Percentiles rank a stretch among this genome's conserved stretches.
Evolutionary conservation across 371 early-diverging fungal genomes (phyloP).

Genomic region (Syncephalastrum contaminatum): DNA sequence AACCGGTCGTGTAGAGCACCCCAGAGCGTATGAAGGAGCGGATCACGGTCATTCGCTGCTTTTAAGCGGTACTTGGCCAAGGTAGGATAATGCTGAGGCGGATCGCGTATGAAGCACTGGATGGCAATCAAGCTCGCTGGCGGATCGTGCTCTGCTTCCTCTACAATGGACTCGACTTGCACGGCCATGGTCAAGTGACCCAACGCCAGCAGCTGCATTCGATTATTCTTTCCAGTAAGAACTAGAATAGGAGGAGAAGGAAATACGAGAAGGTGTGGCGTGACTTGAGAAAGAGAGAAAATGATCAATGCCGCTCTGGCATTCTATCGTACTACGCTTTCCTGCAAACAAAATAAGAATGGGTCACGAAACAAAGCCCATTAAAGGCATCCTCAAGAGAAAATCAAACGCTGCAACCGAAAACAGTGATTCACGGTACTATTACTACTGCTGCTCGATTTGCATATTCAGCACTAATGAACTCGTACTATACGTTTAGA

Average conservation of each 20-base stretch:
- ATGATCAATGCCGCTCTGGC: not conserved
- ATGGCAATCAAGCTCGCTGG: constrained; percentile 15
- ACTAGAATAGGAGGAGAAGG: too few species aligned
- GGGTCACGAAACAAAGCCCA: constrained; percentile 40
- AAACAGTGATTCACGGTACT: constrained; percentile 8
- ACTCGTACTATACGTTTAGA: constrained; percentile 16
- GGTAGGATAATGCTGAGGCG: constrained; percentile 50
- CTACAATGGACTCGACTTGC: constrained; percentile 17
- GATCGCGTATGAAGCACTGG: constrained; percentile 34
- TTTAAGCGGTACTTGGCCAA: constrained; percentile 34
- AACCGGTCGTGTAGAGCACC: too few species aligned
- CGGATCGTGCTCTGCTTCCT: constrained; percentile 3
- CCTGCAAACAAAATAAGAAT: constrained; percentile 15
- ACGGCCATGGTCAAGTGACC: constrained; percentile 32
- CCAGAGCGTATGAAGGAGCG: too few species aligned
- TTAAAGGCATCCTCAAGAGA: constrained; percentile 56
- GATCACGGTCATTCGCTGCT: constrained; percentile 8
- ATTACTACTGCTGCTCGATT: not conserved
- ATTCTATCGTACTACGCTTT: not conserved
- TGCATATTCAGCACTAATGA: not conserved
- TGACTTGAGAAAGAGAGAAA: not conserved
- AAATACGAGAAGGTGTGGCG: too few species aligned
- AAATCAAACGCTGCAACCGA: constrained; percentile 2
- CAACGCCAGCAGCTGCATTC: constrained; percentile 13
- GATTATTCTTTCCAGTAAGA: too few species aligned